phyloP scores from a whole-genome alignment of 164 flowering plant genomes.

The Houttuynia cordata region DNA sequence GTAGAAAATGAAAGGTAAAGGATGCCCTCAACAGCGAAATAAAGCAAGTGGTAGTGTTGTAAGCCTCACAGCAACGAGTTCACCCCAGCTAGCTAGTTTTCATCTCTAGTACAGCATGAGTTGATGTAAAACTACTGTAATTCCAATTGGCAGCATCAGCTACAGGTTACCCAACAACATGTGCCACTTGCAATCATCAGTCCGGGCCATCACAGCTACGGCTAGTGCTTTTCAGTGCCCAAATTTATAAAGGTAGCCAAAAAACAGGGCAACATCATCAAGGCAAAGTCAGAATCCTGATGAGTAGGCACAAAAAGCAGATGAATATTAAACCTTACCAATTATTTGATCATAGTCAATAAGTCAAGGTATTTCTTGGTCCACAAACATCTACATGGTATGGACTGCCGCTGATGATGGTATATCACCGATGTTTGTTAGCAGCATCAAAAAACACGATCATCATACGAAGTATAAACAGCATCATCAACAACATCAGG shows the following conservation, averaged over 20 bases:
- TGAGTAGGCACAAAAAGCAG: slow-evolving; percentile 6
- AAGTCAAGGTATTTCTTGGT: background rate
- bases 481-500: slow-evolving; percentile 27
- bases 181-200: slow-evolving; percentile 6
- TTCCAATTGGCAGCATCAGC: slow-evolving; percentile 16
- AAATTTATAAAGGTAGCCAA: background rate
- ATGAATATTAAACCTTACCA: slow-evolving; percentile 20
- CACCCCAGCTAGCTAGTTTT: slow-evolving; percentile 8
- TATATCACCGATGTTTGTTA: slow-evolving; percentile 8
- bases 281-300: slow-evolving; percentile 21
- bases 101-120: slow-evolving; percentile 4
- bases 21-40: no score
- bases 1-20: no score
- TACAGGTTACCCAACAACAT: slow-evolving; percentile 12
- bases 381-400: background rate
- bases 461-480: slow-evolving; percentile 22
- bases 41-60: no score
- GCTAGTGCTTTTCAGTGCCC: slow-evolving; percentile 10
- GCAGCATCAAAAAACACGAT: slow-evolving; percentile 28
- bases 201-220: slow-evolving; percentile 16
- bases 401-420: background rate
- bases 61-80: slow-evolving; percentile 7
- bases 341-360: slow-evolving; percentile 12
- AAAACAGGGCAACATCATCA: slow-evolving; percentile 16
- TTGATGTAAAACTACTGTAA: slow-evolving; percentile 2